These are phyloP conservation scores for Byssochlamys sp. DNA, from an alignment of 2,329 filamentous ascomycete genomes.

Conservation along the genomic window DNA sequence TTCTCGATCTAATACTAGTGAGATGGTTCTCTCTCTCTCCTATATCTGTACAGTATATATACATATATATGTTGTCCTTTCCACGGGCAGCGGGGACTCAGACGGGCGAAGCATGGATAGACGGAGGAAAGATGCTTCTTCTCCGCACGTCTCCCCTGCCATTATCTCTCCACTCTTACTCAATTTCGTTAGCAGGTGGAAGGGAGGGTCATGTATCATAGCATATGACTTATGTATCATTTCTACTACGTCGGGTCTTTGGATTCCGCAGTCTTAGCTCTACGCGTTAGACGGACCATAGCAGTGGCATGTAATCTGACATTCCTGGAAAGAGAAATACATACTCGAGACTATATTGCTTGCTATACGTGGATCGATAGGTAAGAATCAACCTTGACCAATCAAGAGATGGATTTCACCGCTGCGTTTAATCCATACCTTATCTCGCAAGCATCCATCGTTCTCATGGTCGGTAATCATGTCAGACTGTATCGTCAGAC, in stretches of 20 bases:
- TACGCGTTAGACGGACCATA: not conserved
- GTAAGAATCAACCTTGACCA: not conserved
- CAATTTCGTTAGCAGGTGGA: not conserved
- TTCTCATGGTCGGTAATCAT: too few relatives aligned
- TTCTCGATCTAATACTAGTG: not conserved
- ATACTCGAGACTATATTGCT: not conserved
- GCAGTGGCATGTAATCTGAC: not conserved
- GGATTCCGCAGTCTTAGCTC: not conserved
- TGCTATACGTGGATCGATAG: not conserved
- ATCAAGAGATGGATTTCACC: not conserved
- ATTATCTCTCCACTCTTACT: constrained; percentile 18
- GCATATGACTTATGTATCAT: constrained; percentile 8
- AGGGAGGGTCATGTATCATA: constrained; percentile 14
- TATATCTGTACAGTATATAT: not conserved
- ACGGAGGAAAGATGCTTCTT: not conserved
- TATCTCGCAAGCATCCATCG: too few relatives aligned
- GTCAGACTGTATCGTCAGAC: too few relatives aligned
- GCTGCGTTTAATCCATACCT: too few relatives aligned
- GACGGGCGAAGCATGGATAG: not conserved
- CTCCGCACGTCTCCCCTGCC: not conserved
- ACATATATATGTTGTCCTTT: not conserved
- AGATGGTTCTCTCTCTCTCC: not conserved
- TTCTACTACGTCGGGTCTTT: not conserved
- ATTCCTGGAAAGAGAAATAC: not conserved
- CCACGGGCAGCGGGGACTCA: not conserved